These are phyloP conservation scores for Boletellus emodensis DNA, from an alignment of 768 basidiomycete species.

Conservation along the genomic window DNA sequence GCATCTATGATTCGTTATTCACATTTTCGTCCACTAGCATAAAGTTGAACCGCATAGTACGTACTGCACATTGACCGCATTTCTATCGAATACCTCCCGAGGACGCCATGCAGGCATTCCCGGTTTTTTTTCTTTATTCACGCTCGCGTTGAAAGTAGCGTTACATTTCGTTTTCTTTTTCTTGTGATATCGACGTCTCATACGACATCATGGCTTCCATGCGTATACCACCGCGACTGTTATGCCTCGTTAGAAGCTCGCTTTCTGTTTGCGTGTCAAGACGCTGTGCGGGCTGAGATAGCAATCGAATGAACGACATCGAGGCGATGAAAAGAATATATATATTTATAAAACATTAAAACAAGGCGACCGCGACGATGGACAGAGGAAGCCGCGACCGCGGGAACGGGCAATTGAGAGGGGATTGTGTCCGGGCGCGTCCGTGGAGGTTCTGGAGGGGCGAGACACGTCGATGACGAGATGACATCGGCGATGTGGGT, in stretches of 20 bases:
- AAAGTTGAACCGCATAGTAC: slow-evolving; percentile 25
- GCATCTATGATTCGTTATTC: slow-evolving; percentile 28
- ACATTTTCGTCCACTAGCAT: slow-evolving; percentile 14
- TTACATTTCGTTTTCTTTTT: not conserved
- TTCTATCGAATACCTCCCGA: slow-evolving; percentile 24
- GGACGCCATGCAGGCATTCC: slow-evolving; percentile 2
- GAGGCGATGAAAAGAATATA: not conserved
- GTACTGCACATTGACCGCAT: slow-evolving; percentile 28
- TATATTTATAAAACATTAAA: too few relatives aligned
- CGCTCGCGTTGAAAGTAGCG: too few relatives aligned
- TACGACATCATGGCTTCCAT: not conserved
- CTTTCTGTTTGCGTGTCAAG: too few relatives aligned
- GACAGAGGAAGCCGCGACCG: too few relatives aligned
- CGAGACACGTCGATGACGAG: too few relatives aligned
- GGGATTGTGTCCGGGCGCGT: too few relatives aligned
- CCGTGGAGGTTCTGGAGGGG: too few relatives aligned
- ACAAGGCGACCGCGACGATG: too few relatives aligned
- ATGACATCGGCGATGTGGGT: too few relatives aligned
- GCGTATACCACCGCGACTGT: slow-evolving; percentile 17
- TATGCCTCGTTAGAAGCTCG: slow-evolving; percentile 1
- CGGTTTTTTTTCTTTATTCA: not conserved
- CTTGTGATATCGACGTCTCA: slow-evolving; percentile 12
- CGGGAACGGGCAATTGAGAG: too few relatives aligned
- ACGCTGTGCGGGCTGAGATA: too few relatives aligned
- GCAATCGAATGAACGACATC: not conserved